These are phyloP conservation scores for Scleroderma bovista DNA, from an alignment of 768 basidiomycete genomes.

Conservation along the genomic window DNA sequence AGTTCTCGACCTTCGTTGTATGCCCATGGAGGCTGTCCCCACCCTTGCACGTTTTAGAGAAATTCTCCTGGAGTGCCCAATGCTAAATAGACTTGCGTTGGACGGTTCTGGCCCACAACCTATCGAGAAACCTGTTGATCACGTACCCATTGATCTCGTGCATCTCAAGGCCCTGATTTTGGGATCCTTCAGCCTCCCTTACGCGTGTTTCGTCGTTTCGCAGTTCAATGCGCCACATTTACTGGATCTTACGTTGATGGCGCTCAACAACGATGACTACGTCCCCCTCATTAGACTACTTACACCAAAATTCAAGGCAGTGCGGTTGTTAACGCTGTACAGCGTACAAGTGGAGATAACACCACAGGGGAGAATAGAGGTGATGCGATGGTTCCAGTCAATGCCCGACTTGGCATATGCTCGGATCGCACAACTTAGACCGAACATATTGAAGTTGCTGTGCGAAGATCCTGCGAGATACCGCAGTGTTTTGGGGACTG, in stretches of 20 bases:
- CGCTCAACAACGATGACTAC: slow-evolving; percentile 48
- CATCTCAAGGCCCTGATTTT: slow-evolving; percentile 48
- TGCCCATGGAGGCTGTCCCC: slow-evolving; percentile 50
- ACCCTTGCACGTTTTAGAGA: slow-evolving; percentile 45
- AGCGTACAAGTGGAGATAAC: slow-evolving; percentile 33
- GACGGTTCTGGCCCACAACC: slow-evolving; percentile 56
- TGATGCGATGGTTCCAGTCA: slow-evolving; percentile 50
- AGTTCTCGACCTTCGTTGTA: slow-evolving; percentile 58
- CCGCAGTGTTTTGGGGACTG: slow-evolving; percentile 7
- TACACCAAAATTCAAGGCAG: slow-evolving; percentile 43
- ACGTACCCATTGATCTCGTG: slow-evolving; percentile 41
- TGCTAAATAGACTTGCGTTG: slow-evolving; percentile 49
- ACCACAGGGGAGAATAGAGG: slow-evolving; percentile 16
- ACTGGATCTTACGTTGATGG: slow-evolving; percentile 53
- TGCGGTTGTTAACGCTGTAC: slow-evolving; percentile 52
- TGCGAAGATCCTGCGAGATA: slow-evolving; percentile 33
- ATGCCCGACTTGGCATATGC: slow-evolving; percentile 52
- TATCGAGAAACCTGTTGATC: slow-evolving; percentile 22
- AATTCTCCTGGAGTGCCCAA: slow-evolving; percentile 45
- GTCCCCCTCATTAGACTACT: slow-evolving; percentile 41
- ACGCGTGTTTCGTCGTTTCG: slow-evolving; percentile 41
- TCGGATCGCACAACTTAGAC: slow-evolving; percentile 41
- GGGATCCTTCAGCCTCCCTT: slow-evolving; percentile 49
- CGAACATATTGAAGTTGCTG: slow-evolving; percentile 44
- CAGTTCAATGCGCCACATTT: slow-evolving; percentile 54